Conservation (phyloP, 2,329 filamentous ascomycete genomes). For the Trichophyton mentagrophytes region DNA sequence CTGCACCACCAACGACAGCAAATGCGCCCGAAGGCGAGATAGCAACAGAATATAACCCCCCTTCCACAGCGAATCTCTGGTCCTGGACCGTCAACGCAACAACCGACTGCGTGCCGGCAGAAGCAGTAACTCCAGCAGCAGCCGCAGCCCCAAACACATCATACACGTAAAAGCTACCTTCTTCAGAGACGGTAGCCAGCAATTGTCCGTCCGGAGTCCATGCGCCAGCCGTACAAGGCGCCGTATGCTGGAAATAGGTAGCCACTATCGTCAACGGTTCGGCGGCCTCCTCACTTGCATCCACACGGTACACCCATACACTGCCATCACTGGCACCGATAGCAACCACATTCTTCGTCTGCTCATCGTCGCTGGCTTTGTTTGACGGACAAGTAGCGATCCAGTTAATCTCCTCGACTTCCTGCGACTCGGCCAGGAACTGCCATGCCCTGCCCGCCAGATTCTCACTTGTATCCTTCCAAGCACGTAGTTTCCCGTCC, state of each 20-base stretch:
- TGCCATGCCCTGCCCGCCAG: conserved; percentile 44
- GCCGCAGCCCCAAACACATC: conserved; percentile 75
- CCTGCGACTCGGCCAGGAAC: conserved; percentile 65
- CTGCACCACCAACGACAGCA: conserved; percentile 75
- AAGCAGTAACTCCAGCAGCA: conserved; percentile 46
- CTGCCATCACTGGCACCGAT: conserved; percentile 81
- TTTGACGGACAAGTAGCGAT: conserved; percentile 56
- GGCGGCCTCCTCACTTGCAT: conserved; percentile 44
- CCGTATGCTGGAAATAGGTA: conserved; percentile 84
- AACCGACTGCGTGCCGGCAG: conserved; percentile 49
- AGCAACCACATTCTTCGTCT: conserved; percentile 64
- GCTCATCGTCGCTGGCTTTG: conserved; percentile 28
- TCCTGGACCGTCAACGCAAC: conserved; percentile 68
- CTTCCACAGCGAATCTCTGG: conserved; percentile 82
- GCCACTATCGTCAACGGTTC: conserved; percentile 68
- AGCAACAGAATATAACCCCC: conserved; percentile 78
- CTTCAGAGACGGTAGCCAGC: conserved; percentile 78
- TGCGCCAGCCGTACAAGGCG: conserved; percentile 70
- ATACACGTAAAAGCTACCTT: conserved; percentile 80
- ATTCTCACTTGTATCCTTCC: conserved; percentile 40
- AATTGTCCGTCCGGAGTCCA: conserved; percentile 84
- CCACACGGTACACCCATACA: conserved; percentile 91
- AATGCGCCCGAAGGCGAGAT: conserved; percentile 68
- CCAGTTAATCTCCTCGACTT: conserved; percentile 96
- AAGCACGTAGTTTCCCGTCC: conserved; percentile 68